Evolutionary conservation across 1,139 yeast species (phyloP), one percentile per base, ranked within the genome.

Genomic region (Taphrina sp.): DNA sequence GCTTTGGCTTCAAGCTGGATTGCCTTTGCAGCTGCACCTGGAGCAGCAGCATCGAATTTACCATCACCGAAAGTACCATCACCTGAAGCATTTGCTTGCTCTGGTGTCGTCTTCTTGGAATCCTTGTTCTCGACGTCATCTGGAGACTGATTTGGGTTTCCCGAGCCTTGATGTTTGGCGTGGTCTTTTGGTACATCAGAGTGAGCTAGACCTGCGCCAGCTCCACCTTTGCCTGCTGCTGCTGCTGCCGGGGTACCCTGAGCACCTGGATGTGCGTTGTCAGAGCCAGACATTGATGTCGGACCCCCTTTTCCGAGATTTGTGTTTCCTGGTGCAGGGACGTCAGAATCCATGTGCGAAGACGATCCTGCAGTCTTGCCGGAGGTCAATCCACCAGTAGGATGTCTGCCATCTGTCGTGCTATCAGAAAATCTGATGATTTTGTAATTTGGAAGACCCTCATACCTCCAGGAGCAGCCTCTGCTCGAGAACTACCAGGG

Each of bases 61-160:
- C 56, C 56, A 20, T 43, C 56, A 8, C 49, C 56, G 20, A 43
- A 42, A n/a, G 56, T 43, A 28, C 54, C 56, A 17, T 43, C 56
- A 12, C 49, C 56, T 4, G 56, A 23, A 5, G 56, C 36, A 16
- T 42, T 52, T 12, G 56, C 56, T 20, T 52, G 47, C 24, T 52
- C 56, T 8, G 38, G 28, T 4, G 43, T 22, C 36, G 16, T 24
- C 14, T 31, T 3, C 37, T 24, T 29, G 16, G 22, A 10, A 26
- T 41, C 46, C 34, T 39, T 39, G 5, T 36, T 4, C 34, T 42
- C 19, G 16, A 34, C 17, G 41, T 52, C 41, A 28, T 42, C 24
- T 16, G 56, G 56, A 33, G 41, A 49, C 5, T 20, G 31, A 8
- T 49, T 33, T 3, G 51, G 56, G 46, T 52, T 52, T 5, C 41